phyloP scores from a whole-genome alignment of 306 rosid genomes.

The Datisca glomerata region DNA sequence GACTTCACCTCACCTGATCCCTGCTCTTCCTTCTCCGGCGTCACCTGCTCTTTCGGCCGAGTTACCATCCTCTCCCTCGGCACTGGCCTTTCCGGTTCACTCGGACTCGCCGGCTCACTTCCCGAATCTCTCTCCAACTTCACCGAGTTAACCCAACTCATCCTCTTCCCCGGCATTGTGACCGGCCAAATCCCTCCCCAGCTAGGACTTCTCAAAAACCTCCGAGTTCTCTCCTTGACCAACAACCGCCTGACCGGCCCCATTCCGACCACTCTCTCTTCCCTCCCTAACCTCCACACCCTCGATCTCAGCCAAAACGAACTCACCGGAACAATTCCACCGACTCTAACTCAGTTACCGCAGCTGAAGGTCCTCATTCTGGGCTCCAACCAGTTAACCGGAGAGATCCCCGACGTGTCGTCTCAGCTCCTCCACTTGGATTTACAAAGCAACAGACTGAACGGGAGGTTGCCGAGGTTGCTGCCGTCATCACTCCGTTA shows the following conservation, averaged over 20 bases:
- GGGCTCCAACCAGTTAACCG: conserved; percentile 37
- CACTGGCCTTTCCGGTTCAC: conserved; percentile 20
- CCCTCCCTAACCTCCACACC: conserved; percentile 49
- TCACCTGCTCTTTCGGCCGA: conserved; percentile 39
- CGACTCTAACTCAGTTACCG: conserved; percentile 28
- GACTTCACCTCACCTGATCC: conserved; percentile 52
- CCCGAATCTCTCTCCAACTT: conserved; percentile 31
- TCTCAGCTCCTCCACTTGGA: conserved; percentile 57
- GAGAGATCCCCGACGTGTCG: conserved; percentile 21
- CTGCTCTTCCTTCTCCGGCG: conserved; percentile 63
- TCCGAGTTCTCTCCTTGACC: conserved; percentile 57
- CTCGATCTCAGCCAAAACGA: conserved; percentile 66
- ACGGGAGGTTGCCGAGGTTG: conserved; percentile 29
- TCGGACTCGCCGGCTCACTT: conserved; percentile 52
- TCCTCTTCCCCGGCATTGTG: conserved; percentile 67
- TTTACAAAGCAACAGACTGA: conserved; percentile 29
- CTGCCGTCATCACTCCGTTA: conserved; percentile 61
- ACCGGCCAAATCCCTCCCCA: conserved; percentile 54
- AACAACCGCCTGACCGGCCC: conserved; percentile 59
- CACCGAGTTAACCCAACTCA: conserved; percentile 56
- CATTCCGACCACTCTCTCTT: conserved; percentile 35
- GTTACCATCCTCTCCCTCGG: conserved; percentile 59
- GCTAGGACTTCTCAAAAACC: conserved; percentile 31
- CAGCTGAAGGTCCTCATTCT: conserved; percentile 42
- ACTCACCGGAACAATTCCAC: conserved; percentile 47